Evolutionary conservation across 306 rosid genomes (phyloP).

Genomic region (Lithocarpus polystachyus): DNA sequence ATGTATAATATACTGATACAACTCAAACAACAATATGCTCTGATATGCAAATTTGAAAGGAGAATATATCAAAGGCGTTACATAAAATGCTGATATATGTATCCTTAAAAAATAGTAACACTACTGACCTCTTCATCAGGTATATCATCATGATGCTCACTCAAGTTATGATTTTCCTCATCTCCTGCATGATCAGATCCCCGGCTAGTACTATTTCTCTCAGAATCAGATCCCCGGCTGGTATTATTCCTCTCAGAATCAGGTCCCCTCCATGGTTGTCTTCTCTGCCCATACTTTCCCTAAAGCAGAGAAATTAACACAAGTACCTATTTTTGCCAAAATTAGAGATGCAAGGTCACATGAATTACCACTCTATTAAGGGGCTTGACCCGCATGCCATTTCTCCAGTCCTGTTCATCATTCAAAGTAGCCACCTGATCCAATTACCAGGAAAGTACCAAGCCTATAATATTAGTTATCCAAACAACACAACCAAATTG

Average conservation of each 20-base stretch:
- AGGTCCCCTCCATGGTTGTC: conserved; percentile 58
- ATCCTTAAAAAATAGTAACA: conserved; percentile 3
- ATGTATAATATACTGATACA: background rate
- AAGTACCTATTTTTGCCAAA: conserved; percentile 13
- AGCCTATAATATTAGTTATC: conserved; percentile 9
- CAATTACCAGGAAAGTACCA: conserved; percentile 12
- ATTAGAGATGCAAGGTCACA: background rate
- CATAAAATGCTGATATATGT: background rate
- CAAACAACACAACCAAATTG: conserved; percentile 5
- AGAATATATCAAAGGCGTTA: background rate
- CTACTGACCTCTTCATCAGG: conserved; percentile 67
- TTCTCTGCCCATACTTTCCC: conserved; percentile 70
- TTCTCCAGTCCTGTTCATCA: conserved; percentile 87
- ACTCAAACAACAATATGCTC: background rate
- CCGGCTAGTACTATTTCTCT: conserved; percentile 52
- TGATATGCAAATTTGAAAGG: background rate
- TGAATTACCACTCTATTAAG: conserved; percentile 62
- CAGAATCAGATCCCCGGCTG: conserved; percentile 50
- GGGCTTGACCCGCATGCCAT: conserved; percentile 89
- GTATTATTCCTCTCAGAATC: conserved; percentile 45
- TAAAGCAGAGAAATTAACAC: conserved; percentile 30
- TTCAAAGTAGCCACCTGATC: conserved; percentile 73
- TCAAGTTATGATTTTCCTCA: conserved; percentile 57
- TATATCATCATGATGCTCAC: conserved; percentile 61
- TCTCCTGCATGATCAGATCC: conserved; percentile 49